Conservation (phyloP, 306 rosid species). For the Prunus mume region DNA sequence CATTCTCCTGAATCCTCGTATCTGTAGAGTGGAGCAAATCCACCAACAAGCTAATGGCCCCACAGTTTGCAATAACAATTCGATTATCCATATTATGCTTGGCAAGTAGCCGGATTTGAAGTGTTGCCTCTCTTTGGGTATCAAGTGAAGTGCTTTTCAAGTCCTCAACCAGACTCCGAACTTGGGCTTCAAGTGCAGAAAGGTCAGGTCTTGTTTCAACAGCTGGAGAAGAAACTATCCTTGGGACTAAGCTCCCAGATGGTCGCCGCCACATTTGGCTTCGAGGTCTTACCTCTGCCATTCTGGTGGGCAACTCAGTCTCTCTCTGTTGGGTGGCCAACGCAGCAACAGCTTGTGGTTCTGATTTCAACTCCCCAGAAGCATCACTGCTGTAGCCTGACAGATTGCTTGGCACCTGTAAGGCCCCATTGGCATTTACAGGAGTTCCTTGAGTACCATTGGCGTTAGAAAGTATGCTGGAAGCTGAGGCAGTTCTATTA, state of each 20-base stretch:
- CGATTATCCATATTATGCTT: slow-evolving; percentile 83
- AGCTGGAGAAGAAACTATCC: slow-evolving; percentile 52
- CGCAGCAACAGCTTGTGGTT: slow-evolving; percentile 44
- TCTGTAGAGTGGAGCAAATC: slow-evolving; percentile 67
- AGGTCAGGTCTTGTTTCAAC: slow-evolving; percentile 68
- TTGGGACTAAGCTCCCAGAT: slow-evolving; percentile 57
- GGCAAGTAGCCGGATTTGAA: slow-evolving; percentile 77
- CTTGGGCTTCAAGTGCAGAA: slow-evolving; percentile 67
- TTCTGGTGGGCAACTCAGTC: slow-evolving; percentile 47
- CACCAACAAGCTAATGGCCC: slow-evolving; percentile 75
- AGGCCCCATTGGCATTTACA: slow-evolving; percentile 50
- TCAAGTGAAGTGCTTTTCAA: slow-evolving; percentile 62
- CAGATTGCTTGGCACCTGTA: slow-evolving; percentile 43
- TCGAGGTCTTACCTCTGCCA: slow-evolving; percentile 57
- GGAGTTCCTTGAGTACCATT: slow-evolving; percentile 48
- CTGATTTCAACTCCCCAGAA: slow-evolving; percentile 59
- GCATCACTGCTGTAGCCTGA: slow-evolving; percentile 65
- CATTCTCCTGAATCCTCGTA: slow-evolving; percentile 72
- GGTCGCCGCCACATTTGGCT: slow-evolving; percentile 69
- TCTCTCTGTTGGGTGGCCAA: slow-evolving; percentile 47
- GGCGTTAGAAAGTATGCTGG: slow-evolving; percentile 48
- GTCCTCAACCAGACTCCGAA: slow-evolving; percentile 68
- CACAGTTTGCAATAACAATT: slow-evolving; percentile 82
- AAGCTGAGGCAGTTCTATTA: slow-evolving; percentile 57
- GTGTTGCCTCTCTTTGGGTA: slow-evolving; percentile 71